Base-by-base conservation (phyloP, 768 basidiomycete species). In the Boletus insuetus region DNA sequence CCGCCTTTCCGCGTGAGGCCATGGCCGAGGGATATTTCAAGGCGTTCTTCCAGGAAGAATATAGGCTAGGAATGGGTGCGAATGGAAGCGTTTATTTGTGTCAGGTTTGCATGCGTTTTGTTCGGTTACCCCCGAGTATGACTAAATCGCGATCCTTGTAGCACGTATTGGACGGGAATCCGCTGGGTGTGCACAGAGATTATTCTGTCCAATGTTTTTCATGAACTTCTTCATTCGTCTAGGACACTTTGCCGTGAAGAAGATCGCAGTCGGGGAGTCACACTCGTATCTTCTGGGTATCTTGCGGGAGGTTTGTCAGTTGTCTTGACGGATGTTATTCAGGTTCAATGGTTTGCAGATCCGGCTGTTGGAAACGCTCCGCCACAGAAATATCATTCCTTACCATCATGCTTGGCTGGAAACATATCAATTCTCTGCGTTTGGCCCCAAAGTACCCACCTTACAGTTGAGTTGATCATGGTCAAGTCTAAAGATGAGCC, bases 391-490 rank as follows among this genome's bases (percentile, higher is more conserved):
- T 59, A 96, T 98, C 60, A 82, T 98, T 57, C 93, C 91, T 5
- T 97, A 97, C 65, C 96, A 98, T 69, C 94, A 96, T 64, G 85
- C 94, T 1, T 98, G 94, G 94, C 80, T 98, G 22, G 94, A 98
- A 69, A 78, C 81, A 0, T 82, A 80, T 52, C 86, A 87, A 56
- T 96, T 97, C 73, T 95, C 93, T 2, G 76, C 86, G 0, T 95
- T 96, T 66, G 94, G 93, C 0, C 91, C 92, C 0, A 83, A 85
- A 62, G 85, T 98, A 24, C 93, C 91, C 5, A 89, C 94, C 1
- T 71, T 97, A 37, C 91, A 94, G 91, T 91, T 69, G 62, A 72
- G 87, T 74, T 6, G 11, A 46, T 19, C 9, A 4, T 14, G 1
- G 10, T 6, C 46, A 37, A 20, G 38, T 32, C 5, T 48, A 22